Evolutionary conservation across 805 yeast genomes (phyloP).

Genomic region (Martiniozyma abietophila): DNA sequence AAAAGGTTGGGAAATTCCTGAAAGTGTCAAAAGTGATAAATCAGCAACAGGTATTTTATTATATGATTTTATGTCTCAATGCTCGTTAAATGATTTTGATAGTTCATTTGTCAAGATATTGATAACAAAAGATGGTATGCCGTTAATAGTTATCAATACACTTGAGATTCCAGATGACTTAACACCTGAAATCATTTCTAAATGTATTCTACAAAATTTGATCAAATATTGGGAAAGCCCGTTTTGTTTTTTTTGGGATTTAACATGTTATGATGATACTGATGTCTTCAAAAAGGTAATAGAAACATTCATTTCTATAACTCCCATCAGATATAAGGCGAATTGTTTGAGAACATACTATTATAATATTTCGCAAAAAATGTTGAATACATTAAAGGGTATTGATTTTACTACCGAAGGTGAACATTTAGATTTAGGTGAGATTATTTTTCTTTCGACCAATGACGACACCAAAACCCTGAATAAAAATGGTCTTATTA

Average conservation of each 20-base stretch:
- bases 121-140: slow-evolving; percentile 64
- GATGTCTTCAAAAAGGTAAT: slow-evolving; percentile 7
- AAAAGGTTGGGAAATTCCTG: slow-evolving; percentile 48
- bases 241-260: slow-evolving; percentile 56
- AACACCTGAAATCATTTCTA: slow-evolving; percentile 45
- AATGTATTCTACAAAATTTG: slow-evolving; percentile 52
- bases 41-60: slow-evolving; percentile 40
- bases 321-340: slow-evolving; percentile 40
- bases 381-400: slow-evolving; percentile 12
- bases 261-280: slow-evolving; percentile 42
- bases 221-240: slow-evolving; percentile 65
- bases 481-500: slow-evolving; percentile 36
- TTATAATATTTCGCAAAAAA: slow-evolving; percentile 36
- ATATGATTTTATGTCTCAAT: slow-evolving; percentile 66
- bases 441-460: slow-evolving; percentile 33
- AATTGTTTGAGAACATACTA: slow-evolving; percentile 49
- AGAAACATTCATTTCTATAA: slow-evolving; percentile 22
- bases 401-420: slow-evolving; percentile 8
- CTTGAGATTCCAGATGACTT: slow-evolving; percentile 28
- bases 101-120: slow-evolving; percentile 50
- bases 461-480: slow-evolving; percentile 36
- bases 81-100: slow-evolving; percentile 45
- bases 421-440: slow-evolving; percentile 1
- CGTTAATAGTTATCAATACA: slow-evolving; percentile 46
- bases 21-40: slow-evolving; percentile 38